Evolutionary conservation across 306 rosid species (phyloP).

Genomic region (Cicer yamashitae): DNA sequence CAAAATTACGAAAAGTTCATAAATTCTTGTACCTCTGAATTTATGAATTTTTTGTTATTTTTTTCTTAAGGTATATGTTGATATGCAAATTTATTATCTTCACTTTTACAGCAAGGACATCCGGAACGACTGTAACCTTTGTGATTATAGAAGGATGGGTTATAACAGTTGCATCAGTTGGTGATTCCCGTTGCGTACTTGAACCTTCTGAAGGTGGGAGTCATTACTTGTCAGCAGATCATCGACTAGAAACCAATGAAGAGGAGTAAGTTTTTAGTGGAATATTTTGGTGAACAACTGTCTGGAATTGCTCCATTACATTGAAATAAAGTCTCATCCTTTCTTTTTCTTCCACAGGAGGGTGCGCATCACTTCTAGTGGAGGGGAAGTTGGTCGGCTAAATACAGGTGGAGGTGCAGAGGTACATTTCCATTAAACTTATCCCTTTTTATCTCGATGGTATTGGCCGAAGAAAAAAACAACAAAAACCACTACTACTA

Average conservation of each 20-base stretch:
- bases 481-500: not conserved
- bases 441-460: constrained; percentile 12
- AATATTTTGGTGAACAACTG: constrained; percentile 32
- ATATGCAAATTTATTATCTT: constrained; percentile 33
- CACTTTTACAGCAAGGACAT: constrained; percentile 65
- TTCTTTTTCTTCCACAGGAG: constrained; percentile 63
- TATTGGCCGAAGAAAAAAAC: not conserved
- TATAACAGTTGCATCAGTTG: constrained; percentile 97
- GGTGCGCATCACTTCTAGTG: constrained; percentile 85
- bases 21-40: constrained; percentile 4
- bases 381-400: constrained; percentile 98
- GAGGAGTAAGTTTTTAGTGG: constrained; percentile 77
- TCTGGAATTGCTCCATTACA: constrained; percentile 27
- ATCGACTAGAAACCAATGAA: constrained; percentile 91
- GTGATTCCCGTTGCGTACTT: constrained; percentile 94
- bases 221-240: constrained; percentile 94
- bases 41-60: not conserved
- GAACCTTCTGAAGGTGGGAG: constrained; percentile 92
- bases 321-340: constrained; percentile 48
- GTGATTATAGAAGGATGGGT: constrained; percentile 98
- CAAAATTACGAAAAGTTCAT: not conserved
- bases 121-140: constrained; percentile 97
- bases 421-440: constrained; percentile 57
- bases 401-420: constrained; percentile 99
- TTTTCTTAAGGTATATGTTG: constrained; percentile 9